These are phyloP conservation scores for Mortierella sp. DNA, from an alignment of 371 early-diverging fungal genomes.

Conservation along the genomic window DNA sequence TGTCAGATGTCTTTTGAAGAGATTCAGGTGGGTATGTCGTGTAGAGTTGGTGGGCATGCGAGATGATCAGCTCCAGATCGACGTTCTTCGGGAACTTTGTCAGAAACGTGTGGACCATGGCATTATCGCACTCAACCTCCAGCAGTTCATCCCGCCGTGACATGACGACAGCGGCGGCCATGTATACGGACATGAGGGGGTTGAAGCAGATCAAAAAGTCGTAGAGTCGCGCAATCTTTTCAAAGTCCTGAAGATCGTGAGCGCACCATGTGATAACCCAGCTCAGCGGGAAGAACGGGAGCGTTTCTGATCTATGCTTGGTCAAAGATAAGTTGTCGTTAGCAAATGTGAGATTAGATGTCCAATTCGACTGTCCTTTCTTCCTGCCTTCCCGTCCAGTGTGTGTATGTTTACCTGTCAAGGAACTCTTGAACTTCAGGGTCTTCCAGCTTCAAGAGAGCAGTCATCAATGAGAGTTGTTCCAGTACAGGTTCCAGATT, in stretches of 20 bases:
- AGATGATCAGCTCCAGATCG: constrained; percentile 60
- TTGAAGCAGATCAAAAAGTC: constrained; percentile 81
- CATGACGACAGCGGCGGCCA: constrained; percentile 78
- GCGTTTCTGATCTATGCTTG: constrained; percentile 65
- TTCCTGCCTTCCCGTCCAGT: neutral
- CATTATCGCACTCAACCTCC: constrained; percentile 63
- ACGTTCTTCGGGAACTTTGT: constrained; percentile 68
- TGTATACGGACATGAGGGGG: constrained; percentile 82
- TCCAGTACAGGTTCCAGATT: constrained; percentile 70
- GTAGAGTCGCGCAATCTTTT: constrained; percentile 73
- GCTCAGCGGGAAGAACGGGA: constrained; percentile 85
- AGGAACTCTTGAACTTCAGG: constrained; percentile 64
- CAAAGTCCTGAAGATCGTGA: constrained; percentile 77
- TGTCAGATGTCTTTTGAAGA: constrained; percentile 59
- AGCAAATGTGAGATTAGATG: neutral
- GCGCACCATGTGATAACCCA: constrained; percentile 93
- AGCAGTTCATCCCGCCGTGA: constrained; percentile 63
- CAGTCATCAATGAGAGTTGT: constrained; percentile 68
- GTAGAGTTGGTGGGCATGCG: constrained; percentile 60
- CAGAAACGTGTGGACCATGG: constrained; percentile 68
- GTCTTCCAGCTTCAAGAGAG: constrained; percentile 67
- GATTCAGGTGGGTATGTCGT: constrained; percentile 58
- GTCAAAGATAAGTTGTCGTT: neutral
- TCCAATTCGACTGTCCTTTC: neutral
- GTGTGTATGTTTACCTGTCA: constrained; percentile 50